These are phyloP conservation scores for Ogataea neopini DNA, from an alignment of 805 yeast species.

Conservation along the genomic window DNA sequence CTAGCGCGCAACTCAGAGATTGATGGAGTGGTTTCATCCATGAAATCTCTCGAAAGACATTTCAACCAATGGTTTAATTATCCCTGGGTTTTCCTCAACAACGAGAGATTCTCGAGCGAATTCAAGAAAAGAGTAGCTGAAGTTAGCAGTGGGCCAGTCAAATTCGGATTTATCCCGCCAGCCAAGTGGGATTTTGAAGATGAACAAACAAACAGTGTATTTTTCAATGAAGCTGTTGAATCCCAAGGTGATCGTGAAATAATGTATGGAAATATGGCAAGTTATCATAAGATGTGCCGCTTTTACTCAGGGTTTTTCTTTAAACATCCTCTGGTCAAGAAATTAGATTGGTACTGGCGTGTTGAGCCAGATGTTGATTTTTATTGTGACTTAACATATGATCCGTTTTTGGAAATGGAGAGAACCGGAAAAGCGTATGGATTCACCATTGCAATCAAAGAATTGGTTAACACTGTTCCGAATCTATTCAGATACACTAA, in stretches of 20 bases:
- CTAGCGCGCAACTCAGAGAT: slow-evolving; percentile 80
- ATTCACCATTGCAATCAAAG: slow-evolving; percentile 77
- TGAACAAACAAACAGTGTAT: slow-evolving; percentile 37
- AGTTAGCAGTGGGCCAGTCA: slow-evolving; percentile 59
- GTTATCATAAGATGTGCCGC: slow-evolving; percentile 96
- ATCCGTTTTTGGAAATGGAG: slow-evolving; percentile 84
- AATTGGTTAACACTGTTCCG: slow-evolving; percentile 80
- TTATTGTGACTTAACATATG: slow-evolving; percentile 88
- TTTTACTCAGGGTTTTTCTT: slow-evolving; percentile 83
- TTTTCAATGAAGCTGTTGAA: slow-evolving; percentile 57
- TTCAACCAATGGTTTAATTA: slow-evolving; percentile 93
- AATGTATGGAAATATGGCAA: slow-evolving; percentile 77
- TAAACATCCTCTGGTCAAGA: slow-evolving; percentile 69
- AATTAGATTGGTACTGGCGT: slow-evolving; percentile 92
- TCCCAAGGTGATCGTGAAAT: slow-evolving; percentile 82
- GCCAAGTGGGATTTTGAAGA: slow-evolving; percentile 72
- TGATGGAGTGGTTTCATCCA: slow-evolving; percentile 71
- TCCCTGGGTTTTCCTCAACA: slow-evolving; percentile 89
- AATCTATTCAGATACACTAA: slow-evolving; percentile 73
- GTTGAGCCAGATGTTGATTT: slow-evolving; percentile 92
- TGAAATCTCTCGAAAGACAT: slow-evolving; percentile 77
- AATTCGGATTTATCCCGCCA: slow-evolving; percentile 67
- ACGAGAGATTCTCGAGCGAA: slow-evolving; percentile 66
- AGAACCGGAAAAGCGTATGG: slow-evolving; percentile 73
- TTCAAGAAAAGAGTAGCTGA: slow-evolving; percentile 56